Percentiles rank a stretch among this genome's conserved stretches.
Evolutionary conservation across 495 filamentous ascomycete genomes (phyloP).

Genomic region (Lophiotrema nucula): DNA sequence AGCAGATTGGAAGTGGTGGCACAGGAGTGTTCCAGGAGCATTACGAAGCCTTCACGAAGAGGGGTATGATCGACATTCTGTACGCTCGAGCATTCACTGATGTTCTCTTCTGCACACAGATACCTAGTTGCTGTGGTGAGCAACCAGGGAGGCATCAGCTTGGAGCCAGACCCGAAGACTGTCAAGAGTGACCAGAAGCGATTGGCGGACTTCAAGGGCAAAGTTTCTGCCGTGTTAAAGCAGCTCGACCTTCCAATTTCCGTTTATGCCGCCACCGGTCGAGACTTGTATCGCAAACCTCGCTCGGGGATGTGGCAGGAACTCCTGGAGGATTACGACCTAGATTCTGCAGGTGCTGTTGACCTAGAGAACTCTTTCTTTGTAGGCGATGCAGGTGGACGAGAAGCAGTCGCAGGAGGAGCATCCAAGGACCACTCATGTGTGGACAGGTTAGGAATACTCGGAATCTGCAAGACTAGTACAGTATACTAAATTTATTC

Average conservation of each 20-base stretch:
- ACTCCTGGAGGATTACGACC: constrained; percentile 68
- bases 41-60: constrained; percentile 66
- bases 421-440: constrained; percentile 67
- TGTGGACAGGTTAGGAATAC: constrained; percentile 62
- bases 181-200: constrained; percentile 63
- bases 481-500: constrained; percentile 25
- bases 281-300: constrained; percentile 83
- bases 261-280: constrained; percentile 79
- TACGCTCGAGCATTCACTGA: too few relatives aligned
- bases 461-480: constrained; percentile 2
- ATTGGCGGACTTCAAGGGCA: constrained; percentile 74
- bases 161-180: constrained; percentile 69
- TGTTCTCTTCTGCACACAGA: too few relatives aligned
- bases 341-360: constrained; percentile 59
- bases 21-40: constrained; percentile 62
- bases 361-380: constrained; percentile 72
- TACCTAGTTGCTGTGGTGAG: constrained; percentile 76
- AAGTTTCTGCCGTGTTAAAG: constrained; percentile 64
- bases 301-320: constrained; percentile 87
- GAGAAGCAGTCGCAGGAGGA: constrained; percentile 37
- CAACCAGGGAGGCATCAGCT: constrained; percentile 79
- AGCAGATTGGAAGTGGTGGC: constrained; percentile 95
- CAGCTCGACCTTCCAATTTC: constrained; percentile 73
- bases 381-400: constrained; percentile 84
- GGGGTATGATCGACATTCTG: constrained; percentile 63